phyloP scores from a whole-genome alignment of 129 eudicot genomes.

The Ambrosia trifida region DNA sequence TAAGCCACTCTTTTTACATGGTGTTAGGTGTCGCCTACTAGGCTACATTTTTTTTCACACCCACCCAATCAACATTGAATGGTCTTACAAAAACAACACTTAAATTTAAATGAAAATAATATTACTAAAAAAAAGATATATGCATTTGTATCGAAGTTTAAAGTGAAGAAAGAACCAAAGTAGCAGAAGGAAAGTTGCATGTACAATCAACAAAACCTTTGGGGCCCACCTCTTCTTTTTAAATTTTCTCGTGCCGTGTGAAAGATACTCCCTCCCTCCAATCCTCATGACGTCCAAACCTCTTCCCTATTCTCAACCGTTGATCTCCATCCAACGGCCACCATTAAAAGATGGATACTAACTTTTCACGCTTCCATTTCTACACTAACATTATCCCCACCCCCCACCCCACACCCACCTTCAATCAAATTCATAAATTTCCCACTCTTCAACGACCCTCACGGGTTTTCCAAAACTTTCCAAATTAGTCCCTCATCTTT shows the following conservation, averaged over 20 bases:
- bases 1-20: too few relatives aligned
- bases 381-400: slow-evolving; percentile 30
- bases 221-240: slow-evolving; percentile 29
- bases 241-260: slow-evolving; percentile 44
- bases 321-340: slow-evolving; percentile 25
- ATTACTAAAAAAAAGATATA: background rate
- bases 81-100: too few relatives aligned
- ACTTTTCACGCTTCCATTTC: slow-evolving; percentile 23
- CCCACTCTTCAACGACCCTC: slow-evolving; percentile 41
- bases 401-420: slow-evolving; percentile 25
- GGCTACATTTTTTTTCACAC: too few relatives aligned
- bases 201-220: slow-evolving; percentile 31
- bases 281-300: slow-evolving; percentile 38
- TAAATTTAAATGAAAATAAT: background rate
- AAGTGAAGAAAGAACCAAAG: slow-evolving; percentile 34
- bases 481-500: background rate
- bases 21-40: too few relatives aligned
- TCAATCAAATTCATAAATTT: slow-evolving; percentile 31
- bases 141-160: slow-evolving; percentile 25
- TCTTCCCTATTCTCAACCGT: slow-evolving; percentile 19
- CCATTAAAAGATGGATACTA: slow-evolving; percentile 20
- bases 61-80: too few relatives aligned
- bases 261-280: slow-evolving; percentile 30
- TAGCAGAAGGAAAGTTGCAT: slow-evolving; percentile 29
- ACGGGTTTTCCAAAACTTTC: slow-evolving; percentile 14